Base-by-base conservation (phyloP, 805 yeast genomes). In the Candida coquimbonensis region DNA sequence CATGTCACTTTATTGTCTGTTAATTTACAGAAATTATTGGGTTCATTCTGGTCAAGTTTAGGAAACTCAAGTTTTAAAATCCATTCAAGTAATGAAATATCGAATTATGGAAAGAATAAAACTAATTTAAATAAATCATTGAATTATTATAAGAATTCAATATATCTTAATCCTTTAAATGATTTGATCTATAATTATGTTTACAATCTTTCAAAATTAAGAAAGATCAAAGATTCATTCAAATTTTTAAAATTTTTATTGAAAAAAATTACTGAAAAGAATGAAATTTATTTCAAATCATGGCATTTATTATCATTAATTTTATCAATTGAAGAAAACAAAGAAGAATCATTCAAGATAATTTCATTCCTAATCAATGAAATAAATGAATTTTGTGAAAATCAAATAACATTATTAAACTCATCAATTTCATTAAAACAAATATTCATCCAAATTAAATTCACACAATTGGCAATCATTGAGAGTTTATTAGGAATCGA, bases 401-500 rank as follows among this genome's bases (percentile, higher is more conserved):
- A 46, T 5, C 3, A 39, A 9, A 40, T 52, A 14, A 8, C 14
- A 11, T 25, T 29, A 29, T 29, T 19, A 11, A 19, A 19, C n/a
- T 7, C 49, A 9, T 11, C 46, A 3, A 24, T 40, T 0, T 7
- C 19, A 1, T 45, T 47, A 34, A 52, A 53, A 25, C 53, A 31
- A 41, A 40, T 74, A 47, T 73, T 80, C 46, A 58, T 81, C 43
- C 86, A 87, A 58, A 70, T 88, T 59, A 85, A 85, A 54, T 70
- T 85, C 63, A 83, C 96, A 0, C 87, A 83, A 54, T 65, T 88
- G 34, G 79, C 87, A 1, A 67, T 87, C n/a, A 65, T 79, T 43
- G 89, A 84, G 55, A 71, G 77, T 7, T 66, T 76, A 5, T 70
- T 75, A 46, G 91, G 88, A 7, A 63, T 73, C 1, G 67, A 72